phyloP scores from a whole-genome alignment of 2,329 filamentous ascomycete genomes.

The Paecilomyces variotii region DNA sequence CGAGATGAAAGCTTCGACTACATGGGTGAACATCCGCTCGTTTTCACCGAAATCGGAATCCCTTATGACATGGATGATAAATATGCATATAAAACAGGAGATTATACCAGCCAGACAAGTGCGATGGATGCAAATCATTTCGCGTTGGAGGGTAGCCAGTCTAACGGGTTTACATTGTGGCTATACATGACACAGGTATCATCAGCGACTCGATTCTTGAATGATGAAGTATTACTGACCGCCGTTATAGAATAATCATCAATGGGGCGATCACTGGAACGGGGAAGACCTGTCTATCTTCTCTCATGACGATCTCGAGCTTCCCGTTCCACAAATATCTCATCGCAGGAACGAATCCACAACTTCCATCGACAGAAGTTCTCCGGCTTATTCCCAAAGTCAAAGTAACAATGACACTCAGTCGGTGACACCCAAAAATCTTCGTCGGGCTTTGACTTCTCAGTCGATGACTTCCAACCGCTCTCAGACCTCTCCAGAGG shows the following conservation, averaged over 20 bases:
- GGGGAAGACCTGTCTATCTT: conserved; percentile 92
- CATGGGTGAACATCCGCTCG: conserved; percentile 78
- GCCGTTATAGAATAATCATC: conserved; percentile 63
- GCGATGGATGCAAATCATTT: conserved; percentile 96
- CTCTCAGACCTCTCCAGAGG: conserved; percentile 49
- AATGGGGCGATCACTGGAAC: conserved; percentile 92
- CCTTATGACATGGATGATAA: conserved; percentile 99
- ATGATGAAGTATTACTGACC: neutral
- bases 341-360: conserved; percentile 30
- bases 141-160: conserved; percentile 72
- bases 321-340: conserved; percentile 29
- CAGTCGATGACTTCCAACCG: conserved; percentile 50
- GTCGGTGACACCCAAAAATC: conserved; percentile 64
- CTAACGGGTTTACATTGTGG: conserved; percentile 87
- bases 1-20: conserved; percentile 79
- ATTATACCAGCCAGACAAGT: conserved; percentile 85
- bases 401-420: conserved; percentile 33
- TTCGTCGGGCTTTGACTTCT: conserved; percentile 60
- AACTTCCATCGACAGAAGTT: conserved; percentile 30
- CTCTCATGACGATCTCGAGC: conserved; percentile 68
- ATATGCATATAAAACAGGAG: conserved; percentile 87
- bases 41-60: conserved; percentile 94
- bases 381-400: conserved; percentile 48
- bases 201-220: conserved; percentile 1
- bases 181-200: conserved; percentile 66